These are phyloP conservation scores for Mucor plumbeus DNA, from an alignment of 371 early-diverging fungal species.

Conservation along the genomic window DNA sequence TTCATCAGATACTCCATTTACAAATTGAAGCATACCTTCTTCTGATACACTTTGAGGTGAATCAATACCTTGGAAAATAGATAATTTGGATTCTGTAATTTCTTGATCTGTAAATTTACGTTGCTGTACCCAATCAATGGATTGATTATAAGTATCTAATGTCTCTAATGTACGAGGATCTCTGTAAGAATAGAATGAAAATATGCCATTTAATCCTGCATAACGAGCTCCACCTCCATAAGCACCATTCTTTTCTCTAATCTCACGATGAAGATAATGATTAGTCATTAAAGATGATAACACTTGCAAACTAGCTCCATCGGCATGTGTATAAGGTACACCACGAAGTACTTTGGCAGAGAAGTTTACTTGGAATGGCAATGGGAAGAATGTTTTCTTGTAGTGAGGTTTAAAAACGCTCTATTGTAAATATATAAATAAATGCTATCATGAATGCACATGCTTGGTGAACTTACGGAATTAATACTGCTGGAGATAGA, in stretches of 20 bases:
- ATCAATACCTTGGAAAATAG: constrained; percentile 85
- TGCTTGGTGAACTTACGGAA: constrained; percentile 25
- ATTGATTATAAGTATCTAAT: constrained; percentile 67
- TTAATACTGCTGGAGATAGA: constrained; percentile 14
- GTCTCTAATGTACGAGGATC: constrained; percentile 87
- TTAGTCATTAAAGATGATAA: constrained; percentile 83
- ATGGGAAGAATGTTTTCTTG: constrained; percentile 60
- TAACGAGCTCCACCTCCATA: constrained; percentile 92
- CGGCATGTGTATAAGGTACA: constrained; percentile 85
- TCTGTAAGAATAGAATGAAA: constrained; percentile 92
- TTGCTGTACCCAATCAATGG: constrained; percentile 71
- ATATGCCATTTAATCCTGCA: constrained; percentile 75
- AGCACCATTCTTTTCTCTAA: constrained; percentile 96
- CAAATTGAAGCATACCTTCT: constrained; percentile 85
- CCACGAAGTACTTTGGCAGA: constrained; percentile 74
- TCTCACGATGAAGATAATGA: constrained; percentile 89
- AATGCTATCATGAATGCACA: background rate
- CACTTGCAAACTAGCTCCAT: constrained; percentile 80
- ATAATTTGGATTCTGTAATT: constrained; percentile 91
- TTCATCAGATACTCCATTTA: constrained; percentile 80
- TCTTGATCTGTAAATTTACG: constrained; percentile 65
- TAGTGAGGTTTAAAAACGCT: constrained; percentile 42
- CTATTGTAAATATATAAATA: constrained; percentile 11
- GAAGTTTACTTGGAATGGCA: constrained; percentile 90
- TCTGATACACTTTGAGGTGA: constrained; percentile 82